Evolutionary conservation across 441 rosid species (phyloP).

Genomic region (Eruca vesicaria): DNA sequence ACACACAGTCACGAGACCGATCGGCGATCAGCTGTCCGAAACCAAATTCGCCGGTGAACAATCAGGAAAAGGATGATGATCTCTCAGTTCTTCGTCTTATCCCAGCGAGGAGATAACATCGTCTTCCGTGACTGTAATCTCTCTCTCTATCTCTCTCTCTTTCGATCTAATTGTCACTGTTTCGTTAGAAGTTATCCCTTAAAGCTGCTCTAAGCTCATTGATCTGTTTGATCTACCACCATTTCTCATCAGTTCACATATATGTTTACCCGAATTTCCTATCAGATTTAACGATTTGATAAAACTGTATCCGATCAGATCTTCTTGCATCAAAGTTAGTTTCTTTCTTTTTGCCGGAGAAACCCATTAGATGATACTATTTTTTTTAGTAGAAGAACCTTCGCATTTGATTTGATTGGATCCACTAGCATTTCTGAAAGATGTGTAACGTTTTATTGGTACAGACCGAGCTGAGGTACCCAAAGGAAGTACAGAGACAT

Average conservation of each 20-base stretch:
- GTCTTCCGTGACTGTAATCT: slow-evolving; percentile 77
- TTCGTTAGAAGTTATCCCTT: background rate
- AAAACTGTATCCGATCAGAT: background rate
- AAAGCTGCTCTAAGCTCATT: slow-evolving; percentile 13
- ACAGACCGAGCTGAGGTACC: slow-evolving; percentile 73
- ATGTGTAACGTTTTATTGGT: slow-evolving; percentile 7
- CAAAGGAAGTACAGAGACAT: slow-evolving; percentile 80
- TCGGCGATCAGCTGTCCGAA: slow-evolving; percentile 22
- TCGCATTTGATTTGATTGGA: background rate
- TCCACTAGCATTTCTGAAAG: background rate
- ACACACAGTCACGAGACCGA: slow-evolving; percentile 8
- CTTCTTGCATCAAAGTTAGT: background rate
- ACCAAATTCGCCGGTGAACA: slow-evolving; percentile 3
- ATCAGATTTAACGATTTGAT: slow-evolving; percentile 1
- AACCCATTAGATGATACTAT: background rate
- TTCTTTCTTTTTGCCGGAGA: background rate
- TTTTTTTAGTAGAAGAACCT: background rate
- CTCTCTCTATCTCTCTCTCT: slow-evolving; percentile 10
- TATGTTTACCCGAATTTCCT: background rate
- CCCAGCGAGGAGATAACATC: slow-evolving; percentile 80
- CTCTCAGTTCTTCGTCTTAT: slow-evolving; percentile 75
- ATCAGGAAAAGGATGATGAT: slow-evolving; percentile 46
- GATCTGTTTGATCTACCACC: slow-evolving; percentile 27
- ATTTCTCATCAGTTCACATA: background rate
- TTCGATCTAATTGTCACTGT: background rate